phyloP scores from a whole-genome alignment of 2,329 filamentous ascomycete genomes.

The Stemphylium lycopersici region DNA sequence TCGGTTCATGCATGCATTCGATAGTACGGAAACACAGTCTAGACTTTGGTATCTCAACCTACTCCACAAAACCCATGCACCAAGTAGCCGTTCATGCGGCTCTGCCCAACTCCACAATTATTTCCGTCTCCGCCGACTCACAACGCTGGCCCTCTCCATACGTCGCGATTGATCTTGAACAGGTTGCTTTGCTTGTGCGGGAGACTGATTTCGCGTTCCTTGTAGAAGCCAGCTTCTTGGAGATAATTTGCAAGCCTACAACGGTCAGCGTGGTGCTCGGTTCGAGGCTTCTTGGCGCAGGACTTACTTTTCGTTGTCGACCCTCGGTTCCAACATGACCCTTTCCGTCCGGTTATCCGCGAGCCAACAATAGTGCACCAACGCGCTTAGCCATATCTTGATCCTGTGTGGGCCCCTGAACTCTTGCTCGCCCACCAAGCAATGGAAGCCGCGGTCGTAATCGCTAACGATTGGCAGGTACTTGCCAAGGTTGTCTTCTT shows the following conservation, averaged over 20 bases:
- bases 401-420: constrained; percentile 80
- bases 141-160: constrained; percentile 61
- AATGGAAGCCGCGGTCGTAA: constrained; percentile 87
- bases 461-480: constrained; percentile 72
- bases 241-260: constrained; percentile 72
- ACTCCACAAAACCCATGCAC: constrained; percentile 24
- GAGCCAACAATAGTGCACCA: constrained; percentile 86
- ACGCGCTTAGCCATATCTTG: constrained; percentile 77
- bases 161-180: constrained; percentile 78
- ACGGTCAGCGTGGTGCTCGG: constrained; percentile 13
- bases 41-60: constrained; percentile 22
- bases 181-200: constrained; percentile 92
- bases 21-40: constrained; percentile 7
- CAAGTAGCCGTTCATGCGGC: constrained; percentile 11
- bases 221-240: constrained; percentile 77
- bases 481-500: constrained; percentile 80
- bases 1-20: constrained; percentile 6
- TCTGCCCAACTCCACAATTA: constrained; percentile 22
- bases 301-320: constrained; percentile 86
- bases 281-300: neutral
- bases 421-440: constrained; percentile 90
- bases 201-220: constrained; percentile 84
- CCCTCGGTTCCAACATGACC: constrained; percentile 84
- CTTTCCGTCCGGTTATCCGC: constrained; percentile 81
- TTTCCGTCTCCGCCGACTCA: constrained; percentile 20